Conservation (phyloP, 2,329 filamentous ascomycete genomes). For the Pseudocercospora pini-densiflorae region DNA sequence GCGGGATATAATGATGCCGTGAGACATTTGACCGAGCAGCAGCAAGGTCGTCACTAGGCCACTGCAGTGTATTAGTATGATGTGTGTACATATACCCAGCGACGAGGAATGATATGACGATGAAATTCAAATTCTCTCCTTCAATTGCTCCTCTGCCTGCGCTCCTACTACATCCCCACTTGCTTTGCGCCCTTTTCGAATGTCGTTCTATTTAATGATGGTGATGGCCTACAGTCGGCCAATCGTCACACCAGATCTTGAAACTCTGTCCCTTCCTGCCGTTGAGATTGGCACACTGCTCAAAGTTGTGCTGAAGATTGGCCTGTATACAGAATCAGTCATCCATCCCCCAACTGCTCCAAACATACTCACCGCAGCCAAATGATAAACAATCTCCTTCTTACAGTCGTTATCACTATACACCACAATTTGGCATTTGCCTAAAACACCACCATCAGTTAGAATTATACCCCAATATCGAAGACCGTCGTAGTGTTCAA, state of each 20-base stretch:
- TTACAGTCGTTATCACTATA: neutral
- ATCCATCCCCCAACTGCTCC: too few relatives aligned
- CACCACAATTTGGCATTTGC: neutral
- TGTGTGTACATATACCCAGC: neutral
- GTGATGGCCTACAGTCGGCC: neutral
- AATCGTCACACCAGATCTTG: neutral
- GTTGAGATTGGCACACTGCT: neutral
- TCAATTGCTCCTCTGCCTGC: neutral
- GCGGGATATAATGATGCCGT: slow-evolving; percentile 18
- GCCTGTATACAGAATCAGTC: neutral
- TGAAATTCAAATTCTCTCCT: neutral
- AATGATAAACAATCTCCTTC: neutral
- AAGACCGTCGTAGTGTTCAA: too few relatives aligned
- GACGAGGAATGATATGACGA: neutral
- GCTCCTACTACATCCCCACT: neutral
- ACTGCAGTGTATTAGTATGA: neutral
- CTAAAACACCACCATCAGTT: neutral
- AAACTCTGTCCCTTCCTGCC: neutral
- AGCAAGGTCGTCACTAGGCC: neutral
- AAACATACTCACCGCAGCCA: neutral
- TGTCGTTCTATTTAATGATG: neutral
- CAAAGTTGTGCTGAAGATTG: neutral
- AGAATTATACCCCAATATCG: too few relatives aligned
- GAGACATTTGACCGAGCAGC: neutral
- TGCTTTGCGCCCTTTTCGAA: neutral